phyloP scores from a whole-genome alignment of 2,329 filamentous ascomycete species.

The Hansfordia pulvinata region DNA sequence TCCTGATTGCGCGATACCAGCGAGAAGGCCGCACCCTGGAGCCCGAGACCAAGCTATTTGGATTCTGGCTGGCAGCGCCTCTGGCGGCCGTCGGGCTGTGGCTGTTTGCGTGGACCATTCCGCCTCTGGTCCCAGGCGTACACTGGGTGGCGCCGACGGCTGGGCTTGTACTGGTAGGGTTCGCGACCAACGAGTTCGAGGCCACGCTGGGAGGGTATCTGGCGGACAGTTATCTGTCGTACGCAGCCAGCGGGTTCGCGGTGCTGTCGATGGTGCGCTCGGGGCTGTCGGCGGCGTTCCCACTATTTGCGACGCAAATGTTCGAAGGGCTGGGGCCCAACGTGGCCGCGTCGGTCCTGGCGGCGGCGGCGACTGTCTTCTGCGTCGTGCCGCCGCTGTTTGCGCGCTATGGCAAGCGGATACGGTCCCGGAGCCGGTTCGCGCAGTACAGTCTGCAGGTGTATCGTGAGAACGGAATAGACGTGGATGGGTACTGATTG shows the following conservation, averaged over 20 bases:
- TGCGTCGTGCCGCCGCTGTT: conserved; percentile 9
- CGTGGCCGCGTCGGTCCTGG: conserved; percentile 10
- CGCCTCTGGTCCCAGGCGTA: conserved; percentile 18
- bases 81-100: conserved; percentile 27
- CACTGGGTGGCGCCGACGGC: conserved; percentile 25
- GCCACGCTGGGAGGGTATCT: conserved; percentile 13
- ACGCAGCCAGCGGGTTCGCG: conserved; percentile 12
- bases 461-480: too few relatives aligned
- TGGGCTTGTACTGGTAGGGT: conserved; percentile 33
- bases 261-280: conserved; percentile 12
- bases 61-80: conserved; percentile 29
- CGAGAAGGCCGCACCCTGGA: conserved; percentile 13
- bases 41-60: conserved; percentile 32
- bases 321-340: conserved; percentile 10
- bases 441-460: conserved; percentile 10
- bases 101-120: conserved; percentile 32
- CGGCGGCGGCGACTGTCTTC: conserved; percentile 7
- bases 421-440: conserved; percentile 11
- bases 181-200: conserved; percentile 22
- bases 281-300: conserved; percentile 11
- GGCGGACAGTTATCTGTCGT: conserved; percentile 12
- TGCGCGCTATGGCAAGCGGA: conserved; percentile 8
- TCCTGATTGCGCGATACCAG: conserved; percentile 6
- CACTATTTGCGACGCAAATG: conserved; percentile 11
- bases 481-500: too few relatives aligned